Base-by-base conservation (phyloP, 352 stramenopile species). In the Phytophthora palmivora region DNA sequence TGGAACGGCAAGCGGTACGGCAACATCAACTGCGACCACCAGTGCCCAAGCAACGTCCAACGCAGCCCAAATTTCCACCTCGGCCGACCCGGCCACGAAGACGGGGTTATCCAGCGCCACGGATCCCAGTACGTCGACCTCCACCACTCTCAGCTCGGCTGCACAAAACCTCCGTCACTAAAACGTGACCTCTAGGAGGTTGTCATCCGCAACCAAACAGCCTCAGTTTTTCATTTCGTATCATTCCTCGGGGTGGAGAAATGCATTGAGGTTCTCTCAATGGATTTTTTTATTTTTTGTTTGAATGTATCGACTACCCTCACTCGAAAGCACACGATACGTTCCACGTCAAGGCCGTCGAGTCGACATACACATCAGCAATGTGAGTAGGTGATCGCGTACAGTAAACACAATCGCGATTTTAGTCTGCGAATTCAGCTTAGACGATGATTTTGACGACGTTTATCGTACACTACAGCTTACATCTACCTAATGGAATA, bases 111-210 rank as follows among this genome's bases (percentile, higher is more conserved):
- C 32, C 18, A 45, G 38, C 12, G 24, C 41, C 41, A 30, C 4
- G 7, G 8, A 14, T 10, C 2, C 52, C 21, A 33, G 36, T 36
- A 46, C 57, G 37, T 52, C 42, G 4, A 48, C 33, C 15, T 28
- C 24, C 24, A 55, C 50, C 26, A 56, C 50, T 10, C 41, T 62
- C 26, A 47, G 6, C 26, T 49, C 58, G 12, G 42, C 49, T 14
- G 32, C 42, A 26, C 49, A 61, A 11, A 39, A 62, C 42, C 42
- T 54, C 14, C 50, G 58, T 21, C 49, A 62, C 26, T 63, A n/a
- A n/a, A 50, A 44, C 16, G 49, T 16, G 2, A 30, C 1, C 0
- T 38, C 32, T 34, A 5, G 16, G 30, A 34, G 26, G 21, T n/a
- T 61, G 49, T 6, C 37, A 46, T 2, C 9, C 15, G 18, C 30